Conservation (phyloP, 225 moss, liverwort and hornwort species). For the Physcomitrium patens region DNA sequence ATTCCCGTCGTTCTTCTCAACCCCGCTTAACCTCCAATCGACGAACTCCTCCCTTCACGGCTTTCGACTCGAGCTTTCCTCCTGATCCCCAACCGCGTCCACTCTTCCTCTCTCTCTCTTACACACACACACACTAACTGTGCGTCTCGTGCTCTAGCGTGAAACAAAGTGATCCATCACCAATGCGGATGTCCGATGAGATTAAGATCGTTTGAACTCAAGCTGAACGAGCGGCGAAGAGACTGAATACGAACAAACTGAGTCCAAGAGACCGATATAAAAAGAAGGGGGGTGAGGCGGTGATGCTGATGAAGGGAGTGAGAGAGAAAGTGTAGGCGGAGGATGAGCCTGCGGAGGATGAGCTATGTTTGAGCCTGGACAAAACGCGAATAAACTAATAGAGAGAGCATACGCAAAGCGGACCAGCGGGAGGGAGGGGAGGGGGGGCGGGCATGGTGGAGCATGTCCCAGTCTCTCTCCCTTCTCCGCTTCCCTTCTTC, state of each 20-base stretch:
- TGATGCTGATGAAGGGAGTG: not conserved
- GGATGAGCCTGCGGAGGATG: slow-evolving; percentile 40
- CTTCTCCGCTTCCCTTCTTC: no score
- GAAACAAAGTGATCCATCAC: not conserved
- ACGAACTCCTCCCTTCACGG: slow-evolving; percentile 27
- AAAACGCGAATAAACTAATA: no score
- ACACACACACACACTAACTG: not conserved
- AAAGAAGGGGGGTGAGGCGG: slow-evolving; percentile 13
- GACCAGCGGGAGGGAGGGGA: no score
- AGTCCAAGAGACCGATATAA: not conserved
- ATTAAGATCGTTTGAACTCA: not conserved
- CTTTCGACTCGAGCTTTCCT: slow-evolving; percentile 16
- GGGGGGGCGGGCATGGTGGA: slow-evolving; percentile 44
- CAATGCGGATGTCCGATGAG: slow-evolving; percentile 22
- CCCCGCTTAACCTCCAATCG: slow-evolving; percentile 28
- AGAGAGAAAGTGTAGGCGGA: slow-evolving; percentile 1
- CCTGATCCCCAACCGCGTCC: slow-evolving; percentile 32
- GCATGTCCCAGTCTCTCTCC: not conserved
- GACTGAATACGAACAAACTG: no score
- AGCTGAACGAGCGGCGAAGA: not conserved
- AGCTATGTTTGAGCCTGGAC: not conserved
- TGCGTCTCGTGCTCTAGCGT: no score
- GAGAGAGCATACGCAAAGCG: no score
- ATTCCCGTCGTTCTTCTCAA: not conserved
- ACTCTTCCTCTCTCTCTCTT: not conserved